These are phyloP conservation scores for Beauveria caledonica DNA, from an alignment of 2,329 filamentous ascomycete genomes.

Conservation along the genomic window DNA sequence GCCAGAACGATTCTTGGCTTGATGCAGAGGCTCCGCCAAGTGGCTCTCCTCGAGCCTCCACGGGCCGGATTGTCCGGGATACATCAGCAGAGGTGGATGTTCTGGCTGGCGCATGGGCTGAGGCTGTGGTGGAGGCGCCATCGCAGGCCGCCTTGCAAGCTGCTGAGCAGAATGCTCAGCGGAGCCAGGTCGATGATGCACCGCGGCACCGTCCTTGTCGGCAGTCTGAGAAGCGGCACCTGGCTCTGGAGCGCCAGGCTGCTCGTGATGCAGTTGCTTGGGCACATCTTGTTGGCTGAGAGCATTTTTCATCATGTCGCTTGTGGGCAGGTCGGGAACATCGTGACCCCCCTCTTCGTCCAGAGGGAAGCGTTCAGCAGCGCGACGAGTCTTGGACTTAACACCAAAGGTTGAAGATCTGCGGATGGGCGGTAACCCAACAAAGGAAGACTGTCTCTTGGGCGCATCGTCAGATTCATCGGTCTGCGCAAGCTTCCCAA, in stretches of 20 bases:
- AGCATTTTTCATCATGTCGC: neutral
- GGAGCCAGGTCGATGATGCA: neutral
- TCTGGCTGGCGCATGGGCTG: neutral
- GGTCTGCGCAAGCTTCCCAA: slow-evolving; percentile 12
- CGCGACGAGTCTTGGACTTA: slow-evolving; percentile 25
- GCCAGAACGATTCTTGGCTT: slow-evolving; percentile 26
- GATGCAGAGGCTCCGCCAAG: slow-evolving; percentile 40
- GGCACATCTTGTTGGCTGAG: neutral
- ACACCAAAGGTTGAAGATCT: slow-evolving; percentile 49
- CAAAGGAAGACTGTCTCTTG: slow-evolving; percentile 42
- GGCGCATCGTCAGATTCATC: slow-evolving; percentile 21
- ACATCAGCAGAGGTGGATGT: slow-evolving; percentile 15
- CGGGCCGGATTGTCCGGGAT: slow-evolving; percentile 26
- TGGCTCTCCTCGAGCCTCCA: slow-evolving; percentile 51
- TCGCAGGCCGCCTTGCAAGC: neutral
- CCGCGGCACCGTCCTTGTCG: neutral
- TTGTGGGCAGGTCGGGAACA: neutral
- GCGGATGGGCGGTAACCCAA: slow-evolving; percentile 50
- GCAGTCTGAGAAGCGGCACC: neutral
- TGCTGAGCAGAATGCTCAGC: neutral
- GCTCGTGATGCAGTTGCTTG: neutral
- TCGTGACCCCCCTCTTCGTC: slow-evolving; percentile 22
- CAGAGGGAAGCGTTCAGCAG: slow-evolving; percentile 24
- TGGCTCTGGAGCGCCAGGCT: too few relatives aligned
- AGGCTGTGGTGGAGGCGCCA: neutral